Conservation (phyloP, 352 stramenopile species). For the Globisporangium apiculatum region DNA sequence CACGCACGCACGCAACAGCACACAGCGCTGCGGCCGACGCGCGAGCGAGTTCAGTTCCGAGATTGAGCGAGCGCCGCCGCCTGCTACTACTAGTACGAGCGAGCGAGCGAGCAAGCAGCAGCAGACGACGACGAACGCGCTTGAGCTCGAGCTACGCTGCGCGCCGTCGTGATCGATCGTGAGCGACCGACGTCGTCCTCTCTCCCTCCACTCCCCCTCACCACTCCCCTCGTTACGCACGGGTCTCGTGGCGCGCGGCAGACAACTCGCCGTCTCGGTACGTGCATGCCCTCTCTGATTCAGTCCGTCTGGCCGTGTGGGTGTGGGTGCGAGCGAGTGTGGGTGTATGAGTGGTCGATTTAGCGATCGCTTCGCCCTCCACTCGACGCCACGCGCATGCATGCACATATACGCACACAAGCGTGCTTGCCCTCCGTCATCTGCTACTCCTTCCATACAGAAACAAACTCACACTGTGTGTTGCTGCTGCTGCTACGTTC, state of each 20-base stretch:
- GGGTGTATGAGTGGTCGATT: background rate
- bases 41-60: background rate
- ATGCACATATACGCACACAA: background rate
- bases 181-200: no score
- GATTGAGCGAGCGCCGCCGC: background rate
- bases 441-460: no score
- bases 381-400: background rate
- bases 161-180: no score
- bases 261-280: background rate
- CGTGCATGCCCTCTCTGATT: no score
- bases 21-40: background rate
- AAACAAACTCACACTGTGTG: no score
- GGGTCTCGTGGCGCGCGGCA: background rate
- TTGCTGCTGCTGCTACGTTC: no score
- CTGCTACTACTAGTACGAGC: background rate
- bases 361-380: background rate
- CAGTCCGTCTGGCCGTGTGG: background rate
- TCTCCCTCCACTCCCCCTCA: no score
- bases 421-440: background rate
- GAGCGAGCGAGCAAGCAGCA: no score
- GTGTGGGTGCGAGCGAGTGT: background rate
- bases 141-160: no score
- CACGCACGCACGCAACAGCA: background rate
- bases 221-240: background rate
- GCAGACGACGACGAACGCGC: no score